Evolutionary conservation across 2,329 filamentous ascomycete genomes (phyloP), one percentile per base, ranked within the genome.

Genomic region (Podosphaera fusca): DNA sequence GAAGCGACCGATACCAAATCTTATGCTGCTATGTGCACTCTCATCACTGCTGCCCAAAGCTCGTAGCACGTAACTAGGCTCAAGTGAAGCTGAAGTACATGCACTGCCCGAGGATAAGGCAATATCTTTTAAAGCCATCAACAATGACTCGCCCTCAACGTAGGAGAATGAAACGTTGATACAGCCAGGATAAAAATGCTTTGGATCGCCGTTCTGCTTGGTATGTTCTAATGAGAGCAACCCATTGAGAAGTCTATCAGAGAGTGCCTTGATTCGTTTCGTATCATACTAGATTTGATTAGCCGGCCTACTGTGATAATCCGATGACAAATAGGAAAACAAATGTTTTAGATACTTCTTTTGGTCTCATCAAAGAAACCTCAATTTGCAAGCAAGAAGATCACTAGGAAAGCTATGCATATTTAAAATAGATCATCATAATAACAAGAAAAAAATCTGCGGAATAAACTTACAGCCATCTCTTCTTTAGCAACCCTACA

Each of bases 91-190:
- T 3, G 90, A 96, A 1, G 92, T 98, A 72, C 92, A 98, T 4
- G 92, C 92, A 66, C 88, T 95, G 58, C 92, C 92, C 0, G 92
- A 98, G 5, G 90, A 96, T 40, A 98, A 74, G 0, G 92, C 92
- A 70, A 98, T 95, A 64, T 98, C 92, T 72, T 98, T 98, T 51
- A 98, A 74, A 0, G 92, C 92, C 92, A 98, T 98, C 61, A 98
- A 77, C 1, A 98, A 82, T 2, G 92, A 96, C 71, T 98, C 92
- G 63, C 92, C 92, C 71, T 98, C 92, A 3, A 98, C 88, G 66
- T 98, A 98, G 38, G 92, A 90, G 67, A 98, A 98, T 0, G 92
- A 98, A 9, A 98, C 85, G 69, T 98, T 98, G 60, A 98, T 90
- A 65, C 92, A 98, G 61, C 92, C 92, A 1, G 92, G 88, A 69